Conservation (phyloP, 352 stramenopile species). For the Phytophthora podocarpi region DNA sequence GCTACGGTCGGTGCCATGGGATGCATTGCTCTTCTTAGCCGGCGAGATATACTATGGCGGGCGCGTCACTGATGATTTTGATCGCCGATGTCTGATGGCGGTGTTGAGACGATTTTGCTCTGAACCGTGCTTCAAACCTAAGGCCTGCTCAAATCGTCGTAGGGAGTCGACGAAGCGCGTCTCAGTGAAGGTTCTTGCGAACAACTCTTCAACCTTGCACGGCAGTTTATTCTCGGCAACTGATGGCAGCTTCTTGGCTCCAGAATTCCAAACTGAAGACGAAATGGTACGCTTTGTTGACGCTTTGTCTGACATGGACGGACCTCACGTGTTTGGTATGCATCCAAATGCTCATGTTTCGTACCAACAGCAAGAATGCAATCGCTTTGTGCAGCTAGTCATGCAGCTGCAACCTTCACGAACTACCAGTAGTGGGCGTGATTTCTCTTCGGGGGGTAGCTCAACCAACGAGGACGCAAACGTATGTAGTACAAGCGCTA, state of each 20-base stretch:
- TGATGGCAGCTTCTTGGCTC: constrained; percentile 49
- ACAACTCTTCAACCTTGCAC: constrained; percentile 7
- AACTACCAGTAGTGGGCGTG: not conserved
- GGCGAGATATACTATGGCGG: constrained; percentile 86
- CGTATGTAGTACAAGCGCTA: not conserved
- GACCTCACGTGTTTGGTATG: constrained; percentile 81
- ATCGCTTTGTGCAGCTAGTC: constrained; percentile 42
- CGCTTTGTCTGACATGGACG: constrained; percentile 48
- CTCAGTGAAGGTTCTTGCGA: not conserved
- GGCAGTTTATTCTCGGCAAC: constrained; percentile 14
- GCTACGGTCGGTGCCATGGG: constrained; percentile 55
- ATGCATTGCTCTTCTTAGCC: constrained; percentile 78
- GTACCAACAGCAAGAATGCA: constrained; percentile 61
- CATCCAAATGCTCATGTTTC: constrained; percentile 82
- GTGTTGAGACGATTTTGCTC: constrained; percentile 76
- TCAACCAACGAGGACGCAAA: not conserved
- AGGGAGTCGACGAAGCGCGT: not conserved
- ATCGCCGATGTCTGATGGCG: constrained; percentile 69
- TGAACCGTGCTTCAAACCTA: constrained; percentile 4
- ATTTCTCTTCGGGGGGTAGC: not conserved
- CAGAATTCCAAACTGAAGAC: constrained; percentile 40
- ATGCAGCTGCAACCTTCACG: constrained; percentile 44
- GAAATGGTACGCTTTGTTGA: constrained; percentile 64
- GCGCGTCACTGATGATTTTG: constrained; percentile 83
- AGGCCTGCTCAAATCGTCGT: not conserved